These are phyloP conservation scores for Leptographium lundbergii DNA, from an alignment of 2,329 filamentous ascomycete species.

Conservation along the genomic window DNA sequence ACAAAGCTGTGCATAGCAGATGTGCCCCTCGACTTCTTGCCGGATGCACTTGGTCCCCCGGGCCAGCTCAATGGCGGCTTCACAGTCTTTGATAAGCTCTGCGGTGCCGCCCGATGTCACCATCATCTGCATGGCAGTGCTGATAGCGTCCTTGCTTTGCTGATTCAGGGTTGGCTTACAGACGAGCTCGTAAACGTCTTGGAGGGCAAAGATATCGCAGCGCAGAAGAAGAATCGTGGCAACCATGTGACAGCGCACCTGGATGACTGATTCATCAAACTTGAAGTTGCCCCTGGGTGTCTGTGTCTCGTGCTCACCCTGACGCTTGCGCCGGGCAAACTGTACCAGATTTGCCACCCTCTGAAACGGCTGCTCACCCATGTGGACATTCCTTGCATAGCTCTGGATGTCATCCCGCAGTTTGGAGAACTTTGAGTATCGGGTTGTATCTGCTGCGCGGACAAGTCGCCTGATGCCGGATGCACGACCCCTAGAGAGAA, in stretches of 20 bases:
- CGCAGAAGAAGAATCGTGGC: slow-evolving; percentile 31
- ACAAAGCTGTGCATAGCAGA: slow-evolving; percentile 33
- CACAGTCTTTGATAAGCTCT: slow-evolving; percentile 22
- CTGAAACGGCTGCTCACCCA: slow-evolving; percentile 36
- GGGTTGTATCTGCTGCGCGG: neutral
- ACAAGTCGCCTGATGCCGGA: neutral
- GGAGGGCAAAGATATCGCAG: slow-evolving; percentile 33
- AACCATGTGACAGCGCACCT: slow-evolving; percentile 25
- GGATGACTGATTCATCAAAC: slow-evolving; percentile 23
- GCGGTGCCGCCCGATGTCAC: too few relatives aligned
- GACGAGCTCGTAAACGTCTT: too few relatives aligned
- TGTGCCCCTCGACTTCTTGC: slow-evolving; percentile 34
- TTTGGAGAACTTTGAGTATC: slow-evolving; percentile 13
- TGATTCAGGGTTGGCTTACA: too few relatives aligned
- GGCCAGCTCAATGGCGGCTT: slow-evolving; percentile 25
- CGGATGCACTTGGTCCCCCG: slow-evolving; percentile 20
- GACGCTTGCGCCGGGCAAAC: slow-evolving; percentile 21
- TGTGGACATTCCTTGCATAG: slow-evolving; percentile 19
- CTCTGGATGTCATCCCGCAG: slow-evolving; percentile 11
- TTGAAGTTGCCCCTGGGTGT: slow-evolving; percentile 16
- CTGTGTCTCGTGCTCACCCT: neutral
- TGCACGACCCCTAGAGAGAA: too few relatives aligned
- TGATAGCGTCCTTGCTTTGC: too few relatives aligned
- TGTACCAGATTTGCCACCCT: slow-evolving; percentile 31
- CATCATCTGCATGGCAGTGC: too few relatives aligned